These are phyloP conservation scores for Allium fistulosum DNA, from an alignment of 106 monocot species.

Conservation along the genomic window DNA sequence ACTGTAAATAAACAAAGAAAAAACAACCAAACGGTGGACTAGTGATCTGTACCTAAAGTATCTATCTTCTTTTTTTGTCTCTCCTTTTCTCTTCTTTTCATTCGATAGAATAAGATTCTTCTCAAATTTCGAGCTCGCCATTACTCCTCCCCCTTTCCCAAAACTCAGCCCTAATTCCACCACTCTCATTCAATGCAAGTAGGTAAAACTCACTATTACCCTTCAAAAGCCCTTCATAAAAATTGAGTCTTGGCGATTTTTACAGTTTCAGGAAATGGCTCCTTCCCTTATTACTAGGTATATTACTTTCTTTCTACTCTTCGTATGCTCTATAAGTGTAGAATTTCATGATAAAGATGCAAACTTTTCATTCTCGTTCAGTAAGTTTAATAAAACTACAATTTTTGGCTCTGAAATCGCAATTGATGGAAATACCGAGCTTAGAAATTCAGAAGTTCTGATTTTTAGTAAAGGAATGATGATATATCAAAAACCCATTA, in stretches of 20 bases:
- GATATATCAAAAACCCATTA: conserved; percentile 26
- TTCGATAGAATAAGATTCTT: conserved; percentile 1
- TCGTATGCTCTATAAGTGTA: neutral
- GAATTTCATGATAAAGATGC: conserved; percentile 2
- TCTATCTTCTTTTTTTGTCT: neutral
- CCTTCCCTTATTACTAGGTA: conserved; percentile 5
- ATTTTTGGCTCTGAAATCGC: conserved; percentile 20
- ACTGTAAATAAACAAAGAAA: neutral
- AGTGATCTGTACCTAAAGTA: neutral
- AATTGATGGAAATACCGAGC: conserved; percentile 35
- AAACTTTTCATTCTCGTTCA: conserved; percentile 46
- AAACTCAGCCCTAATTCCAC: neutral
- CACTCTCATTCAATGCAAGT: neutral
- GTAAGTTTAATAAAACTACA: conserved; percentile 16
- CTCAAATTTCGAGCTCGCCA: conserved; percentile 2
- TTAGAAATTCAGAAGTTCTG: conserved; percentile 23
- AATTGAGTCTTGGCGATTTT: no score
- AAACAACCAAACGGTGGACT: neutral
- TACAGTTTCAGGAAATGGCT: conserved; percentile 7
- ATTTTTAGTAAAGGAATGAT: conserved; percentile 31
- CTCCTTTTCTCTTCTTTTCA: neutral
- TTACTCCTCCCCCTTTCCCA: neutral
- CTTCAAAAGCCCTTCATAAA: no score
- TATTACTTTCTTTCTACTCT: conserved; percentile 5
- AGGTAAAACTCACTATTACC: no score